Base-by-base conservation (phyloP, 441 rosid genomes). In the Daphne laureola region DNA sequence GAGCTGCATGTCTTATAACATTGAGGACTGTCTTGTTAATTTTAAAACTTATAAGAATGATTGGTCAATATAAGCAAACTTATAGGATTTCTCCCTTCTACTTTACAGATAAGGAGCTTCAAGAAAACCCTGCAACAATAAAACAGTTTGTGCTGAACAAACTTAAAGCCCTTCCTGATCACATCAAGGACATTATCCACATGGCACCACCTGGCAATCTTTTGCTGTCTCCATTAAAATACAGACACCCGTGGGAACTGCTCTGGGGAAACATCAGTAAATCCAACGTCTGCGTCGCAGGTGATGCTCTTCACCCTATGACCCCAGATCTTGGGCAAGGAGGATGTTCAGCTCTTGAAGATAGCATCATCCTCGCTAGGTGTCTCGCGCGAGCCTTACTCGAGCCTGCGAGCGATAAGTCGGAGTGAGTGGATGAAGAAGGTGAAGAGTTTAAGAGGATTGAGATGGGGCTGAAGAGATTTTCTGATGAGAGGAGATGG, bases 281-380 rank as follows among this genome's bases (percentile, higher is more conserved):
- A 42, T 80, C 78, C 57, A 84, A 77, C 36, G 80, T 73, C 1
- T 78, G 87, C 41, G 78, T 82, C 5, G 82, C 83, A 2, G 92
- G 87, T 53, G 90, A 84, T 58, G 87, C 92, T 14, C 74, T 84
- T 16, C 94, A 85, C 56, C 87, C 91, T 3, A 83, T 85, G 91
- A 85, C 85, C 15, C 86, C 93, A 6, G 90, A 83, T 43, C 43
- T 81, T 0, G 86, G 80, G 48, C 87, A 75, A 68, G 92, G 87
- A 0, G 90, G 90, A 31, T 84, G 84, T 57, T 54, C 77, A 4
- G 86, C 92, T 31, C 63, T 84, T 55, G 92, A 87, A 70, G 92
- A 82, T 42, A 77, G 78, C 5, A 70, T 83, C 36, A 62, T 79
- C 43, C 62, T 83, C 3, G 85, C 86, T 18, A 75, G 86, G 48